These are phyloP conservation scores for Euphrasia confusa DNA, from an alignment of 257 asterid species.

Conservation along the genomic window DNA sequence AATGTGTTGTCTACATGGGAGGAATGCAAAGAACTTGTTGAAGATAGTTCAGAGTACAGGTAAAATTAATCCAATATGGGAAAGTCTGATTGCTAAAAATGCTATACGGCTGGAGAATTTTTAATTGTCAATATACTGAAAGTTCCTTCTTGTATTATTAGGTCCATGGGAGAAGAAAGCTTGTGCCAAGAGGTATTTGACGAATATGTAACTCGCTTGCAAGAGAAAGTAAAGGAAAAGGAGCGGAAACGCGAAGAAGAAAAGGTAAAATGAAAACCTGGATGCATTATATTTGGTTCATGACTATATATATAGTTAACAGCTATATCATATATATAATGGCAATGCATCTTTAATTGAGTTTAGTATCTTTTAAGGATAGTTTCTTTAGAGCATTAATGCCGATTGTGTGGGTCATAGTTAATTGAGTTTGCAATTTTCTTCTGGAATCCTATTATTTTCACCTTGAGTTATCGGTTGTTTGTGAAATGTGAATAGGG, in stretches of 20 bases:
- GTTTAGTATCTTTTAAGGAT: too few species aligned
- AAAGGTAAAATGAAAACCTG: slow-evolving; percentile 46
- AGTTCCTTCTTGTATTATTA: slow-evolving; percentile 22
- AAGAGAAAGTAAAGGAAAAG: slow-evolving; percentile 82
- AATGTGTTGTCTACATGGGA: slow-evolving; percentile 75
- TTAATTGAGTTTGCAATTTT: too few species aligned
- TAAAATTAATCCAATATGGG: slow-evolving; percentile 25
- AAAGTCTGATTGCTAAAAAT: slow-evolving; percentile 1
- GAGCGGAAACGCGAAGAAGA: slow-evolving; percentile 95
- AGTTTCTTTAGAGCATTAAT: background rate
- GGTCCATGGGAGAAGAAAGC: slow-evolving; percentile 89
- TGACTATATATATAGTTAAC: too few species aligned
- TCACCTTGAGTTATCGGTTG: background rate
- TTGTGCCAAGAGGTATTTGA: slow-evolving; percentile 64
- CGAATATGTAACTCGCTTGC: slow-evolving; percentile 70
- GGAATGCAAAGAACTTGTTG: slow-evolving; percentile 69
- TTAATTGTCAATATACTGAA: slow-evolving; percentile 19
- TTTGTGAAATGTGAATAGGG: too few species aligned
- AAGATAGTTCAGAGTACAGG: slow-evolving; percentile 90
- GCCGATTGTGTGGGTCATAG: too few species aligned
- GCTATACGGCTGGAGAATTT: background rate
- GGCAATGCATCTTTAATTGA: too few species aligned
- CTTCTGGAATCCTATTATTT: background rate
- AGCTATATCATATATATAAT: background rate
- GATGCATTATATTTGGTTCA: slow-evolving; percentile 4